Conservation (phyloP, 169 alveolate species). For the Plasmodium ovale region DNA sequence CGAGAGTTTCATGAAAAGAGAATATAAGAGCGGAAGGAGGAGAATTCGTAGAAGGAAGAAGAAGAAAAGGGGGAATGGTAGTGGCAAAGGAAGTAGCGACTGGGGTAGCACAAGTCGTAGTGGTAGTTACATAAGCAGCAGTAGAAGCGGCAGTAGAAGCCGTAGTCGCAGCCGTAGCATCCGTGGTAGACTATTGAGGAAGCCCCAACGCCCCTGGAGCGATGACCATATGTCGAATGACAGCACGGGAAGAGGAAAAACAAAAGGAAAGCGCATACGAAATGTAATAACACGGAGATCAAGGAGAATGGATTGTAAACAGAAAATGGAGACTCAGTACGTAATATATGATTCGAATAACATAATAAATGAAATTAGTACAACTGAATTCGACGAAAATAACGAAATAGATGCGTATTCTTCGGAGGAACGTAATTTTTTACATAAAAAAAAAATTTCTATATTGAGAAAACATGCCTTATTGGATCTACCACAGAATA, state of each 20-base stretch:
- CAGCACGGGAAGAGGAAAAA: not conserved
- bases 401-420: not conserved
- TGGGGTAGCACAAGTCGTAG: not conserved
- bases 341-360: conserved; percentile 12
- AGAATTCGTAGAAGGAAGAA: not conserved
- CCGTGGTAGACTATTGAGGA: not conserved
- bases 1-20: too few species aligned
- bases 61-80: not conserved
- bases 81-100: not conserved
- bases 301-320: not conserved
- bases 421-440: not conserved
- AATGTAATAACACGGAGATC: not conserved
- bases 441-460: conserved; percentile 2
- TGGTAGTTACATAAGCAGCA: not conserved
- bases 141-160: not conserved
- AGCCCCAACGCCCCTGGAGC: too few species aligned
- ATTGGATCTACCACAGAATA: not conserved
- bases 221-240: not conserved
- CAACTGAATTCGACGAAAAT: conserved; percentile 13
- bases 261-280: not conserved
- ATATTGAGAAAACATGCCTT: conserved; percentile 1
- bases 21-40: not conserved
- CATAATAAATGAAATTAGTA: conserved; percentile 17
- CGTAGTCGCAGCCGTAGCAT: not conserved
- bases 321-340: not conserved